Conservation (phyloP, 257 asterid genomes). For the Ehretia macrophylla region DNA sequence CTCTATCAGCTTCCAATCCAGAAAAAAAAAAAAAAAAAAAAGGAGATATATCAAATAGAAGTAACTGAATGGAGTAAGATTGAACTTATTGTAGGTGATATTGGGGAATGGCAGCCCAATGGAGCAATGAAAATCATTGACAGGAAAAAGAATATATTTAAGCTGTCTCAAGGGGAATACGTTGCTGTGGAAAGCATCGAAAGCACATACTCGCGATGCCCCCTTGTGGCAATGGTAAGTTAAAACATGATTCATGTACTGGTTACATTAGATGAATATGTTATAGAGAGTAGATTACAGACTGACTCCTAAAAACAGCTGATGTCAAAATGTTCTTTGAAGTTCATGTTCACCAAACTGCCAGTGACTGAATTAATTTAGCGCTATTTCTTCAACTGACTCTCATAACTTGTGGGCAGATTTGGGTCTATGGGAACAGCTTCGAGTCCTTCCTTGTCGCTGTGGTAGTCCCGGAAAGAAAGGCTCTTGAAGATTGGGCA, state of each 20-base stretch:
- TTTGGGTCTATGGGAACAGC: constrained; percentile 91
- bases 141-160: constrained; percentile 89
- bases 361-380: constrained; percentile 1
- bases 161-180: constrained; percentile 96
- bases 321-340: too few species aligned
- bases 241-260: not conserved
- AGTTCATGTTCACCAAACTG: too few species aligned
- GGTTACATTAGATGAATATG: not conserved
- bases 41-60: too few species aligned
- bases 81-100: constrained; percentile 52
- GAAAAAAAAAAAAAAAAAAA: too few species aligned
- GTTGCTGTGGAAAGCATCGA: constrained; percentile 85
- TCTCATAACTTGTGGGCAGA: constrained; percentile 29
- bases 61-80: not conserved
- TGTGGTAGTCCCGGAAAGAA: constrained; percentile 79
- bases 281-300: too few species aligned
- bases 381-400: not conserved
- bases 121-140: constrained; percentile 90
- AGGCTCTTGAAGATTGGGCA: constrained; percentile 82
- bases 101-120: constrained; percentile 83
- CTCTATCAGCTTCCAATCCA: too few species aligned
- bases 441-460: constrained; percentile 90
- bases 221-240: constrained; percentile 70
- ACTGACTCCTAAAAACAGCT: too few species aligned
- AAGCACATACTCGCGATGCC: constrained; percentile 66